Conservation (phyloP, 176 grass and related monocot genomes). For the Oryza glumipatula region DNA sequence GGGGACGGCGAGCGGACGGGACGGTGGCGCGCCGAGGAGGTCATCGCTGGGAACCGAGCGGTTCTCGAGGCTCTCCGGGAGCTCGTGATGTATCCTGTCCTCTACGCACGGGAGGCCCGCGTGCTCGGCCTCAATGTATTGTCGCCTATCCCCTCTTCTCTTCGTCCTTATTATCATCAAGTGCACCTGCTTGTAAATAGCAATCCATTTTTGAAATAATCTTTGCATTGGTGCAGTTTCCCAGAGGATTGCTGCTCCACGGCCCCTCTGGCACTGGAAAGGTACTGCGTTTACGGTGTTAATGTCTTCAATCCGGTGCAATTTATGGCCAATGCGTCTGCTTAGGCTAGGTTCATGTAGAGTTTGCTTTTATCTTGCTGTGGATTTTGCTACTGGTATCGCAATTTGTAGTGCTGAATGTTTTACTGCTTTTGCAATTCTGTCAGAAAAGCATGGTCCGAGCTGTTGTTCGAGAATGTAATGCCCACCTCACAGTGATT, state of each 20-base stretch:
- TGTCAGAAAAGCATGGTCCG: conserved; percentile 83
- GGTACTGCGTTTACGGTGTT: conserved; percentile 33
- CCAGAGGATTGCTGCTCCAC: conserved; percentile 89
- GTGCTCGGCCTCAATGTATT: conserved; percentile 65
- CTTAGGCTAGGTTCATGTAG: not conserved
- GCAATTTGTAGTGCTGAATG: not conserved
- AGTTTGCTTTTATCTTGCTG: not conserved
- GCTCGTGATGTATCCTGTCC: conserved; percentile 69
- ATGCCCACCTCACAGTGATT: conserved; percentile 75
- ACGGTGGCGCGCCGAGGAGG: conserved; percentile 63
- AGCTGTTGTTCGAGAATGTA: conserved; percentile 77
- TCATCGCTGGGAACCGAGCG: conserved; percentile 57
- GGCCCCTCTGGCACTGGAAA: conserved; percentile 91
- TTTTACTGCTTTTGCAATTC: conserved; percentile 11
- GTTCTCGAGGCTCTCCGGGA: conserved; percentile 73
- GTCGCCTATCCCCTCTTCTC: not conserved
- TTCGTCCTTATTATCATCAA: not conserved
- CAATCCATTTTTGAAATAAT: not conserved
- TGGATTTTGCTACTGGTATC: not conserved
- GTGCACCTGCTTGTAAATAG: not conserved
- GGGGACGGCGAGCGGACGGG: not conserved
- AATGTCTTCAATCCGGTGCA: not conserved
- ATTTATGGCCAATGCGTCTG: not conserved
- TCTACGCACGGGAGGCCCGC: conserved; percentile 58
- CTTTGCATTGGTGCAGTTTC: conserved; percentile 64